These are phyloP conservation scores for Mycena epipterygia DNA, from an alignment of 768 basidiomycete genomes.

Conservation along the genomic window DNA sequence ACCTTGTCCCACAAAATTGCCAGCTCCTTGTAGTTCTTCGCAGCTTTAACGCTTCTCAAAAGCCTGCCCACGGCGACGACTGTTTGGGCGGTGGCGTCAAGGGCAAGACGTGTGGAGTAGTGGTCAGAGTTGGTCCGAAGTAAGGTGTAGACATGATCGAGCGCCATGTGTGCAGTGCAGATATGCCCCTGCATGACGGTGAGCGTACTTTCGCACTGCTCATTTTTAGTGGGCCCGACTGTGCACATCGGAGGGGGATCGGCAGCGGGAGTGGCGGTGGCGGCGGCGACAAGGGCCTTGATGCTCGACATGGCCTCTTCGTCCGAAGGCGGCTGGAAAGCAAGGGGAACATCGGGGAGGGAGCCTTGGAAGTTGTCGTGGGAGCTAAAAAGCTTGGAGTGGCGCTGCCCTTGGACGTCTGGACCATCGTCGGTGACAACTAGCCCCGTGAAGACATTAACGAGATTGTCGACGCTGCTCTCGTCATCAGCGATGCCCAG, in stretches of 20 bases:
- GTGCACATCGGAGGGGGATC: neutral
- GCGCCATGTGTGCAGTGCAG: conserved; percentile 5
- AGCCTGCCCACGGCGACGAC: conserved; percentile 21
- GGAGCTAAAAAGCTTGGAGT: conserved; percentile 30
- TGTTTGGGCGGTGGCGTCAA: conserved; percentile 22
- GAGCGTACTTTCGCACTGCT: conserved; percentile 16
- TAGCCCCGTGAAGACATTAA: conserved; percentile 1
- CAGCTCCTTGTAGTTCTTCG: conserved; percentile 9
- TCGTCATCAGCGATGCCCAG: neutral
- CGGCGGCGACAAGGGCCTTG: neutral
- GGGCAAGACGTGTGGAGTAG: conserved; percentile 11
- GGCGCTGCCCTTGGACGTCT: conserved; percentile 14
- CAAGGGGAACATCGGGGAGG: conserved; percentile 12
- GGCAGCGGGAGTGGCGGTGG: neutral
- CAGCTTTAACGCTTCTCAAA: conserved; percentile 19
- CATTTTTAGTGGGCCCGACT: conserved; percentile 15
- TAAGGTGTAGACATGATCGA: conserved; percentile 4
- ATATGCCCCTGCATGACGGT: conserved; percentile 12
- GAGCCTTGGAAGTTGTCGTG: conserved; percentile 16
- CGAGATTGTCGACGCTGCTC: neutral
- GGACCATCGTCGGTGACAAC: conserved; percentile 22
- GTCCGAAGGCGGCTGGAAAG: conserved; percentile 8
- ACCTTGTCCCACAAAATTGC: conserved; percentile 15
- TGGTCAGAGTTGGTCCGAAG: conserved; percentile 19
- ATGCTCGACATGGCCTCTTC: conserved; percentile 16